These are phyloP conservation scores for Henningerozyma blattae DNA, from an alignment of 805 yeast genomes.

Conservation along the genomic window DNA sequence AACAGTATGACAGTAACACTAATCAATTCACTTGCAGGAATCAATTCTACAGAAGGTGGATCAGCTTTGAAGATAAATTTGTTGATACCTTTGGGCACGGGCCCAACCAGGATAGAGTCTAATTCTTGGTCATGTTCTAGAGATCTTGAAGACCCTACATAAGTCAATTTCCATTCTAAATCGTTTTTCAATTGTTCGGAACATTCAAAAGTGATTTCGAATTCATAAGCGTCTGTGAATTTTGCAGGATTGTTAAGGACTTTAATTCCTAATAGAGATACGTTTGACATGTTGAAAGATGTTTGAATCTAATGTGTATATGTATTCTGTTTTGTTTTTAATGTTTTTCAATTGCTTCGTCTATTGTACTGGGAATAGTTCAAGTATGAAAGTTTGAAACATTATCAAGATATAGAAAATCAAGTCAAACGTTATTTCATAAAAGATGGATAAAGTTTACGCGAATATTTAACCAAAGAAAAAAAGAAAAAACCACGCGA, in stretches of 20 bases:
- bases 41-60: constrained; percentile 91
- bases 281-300: constrained; percentile 79
- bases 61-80: constrained; percentile 89
- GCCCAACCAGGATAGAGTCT: constrained; percentile 95
- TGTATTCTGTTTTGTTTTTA: neutral
- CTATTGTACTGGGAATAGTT: neutral
- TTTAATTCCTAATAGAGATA: constrained; percentile 80
- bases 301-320: too few species aligned
- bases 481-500: too few species aligned
- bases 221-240: constrained; percentile 86
- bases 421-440: too few species aligned
- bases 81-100: constrained; percentile 95
- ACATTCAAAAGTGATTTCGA: constrained; percentile 96
- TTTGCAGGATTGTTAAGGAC: constrained; percentile 92
- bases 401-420: too few species aligned
- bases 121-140: constrained; percentile 93
- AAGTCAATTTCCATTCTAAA: constrained; percentile 93
- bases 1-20: constrained; percentile 88
- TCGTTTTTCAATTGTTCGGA: constrained; percentile 76
- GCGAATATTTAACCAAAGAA: too few species aligned
- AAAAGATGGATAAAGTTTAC: too few species aligned
- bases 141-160: constrained; percentile 92
- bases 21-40: constrained; percentile 92
- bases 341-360: neutral
- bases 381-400: neutral